phyloP scores from a whole-genome alignment of 164 flowering plant species.

The Taxillus chinensis region DNA sequence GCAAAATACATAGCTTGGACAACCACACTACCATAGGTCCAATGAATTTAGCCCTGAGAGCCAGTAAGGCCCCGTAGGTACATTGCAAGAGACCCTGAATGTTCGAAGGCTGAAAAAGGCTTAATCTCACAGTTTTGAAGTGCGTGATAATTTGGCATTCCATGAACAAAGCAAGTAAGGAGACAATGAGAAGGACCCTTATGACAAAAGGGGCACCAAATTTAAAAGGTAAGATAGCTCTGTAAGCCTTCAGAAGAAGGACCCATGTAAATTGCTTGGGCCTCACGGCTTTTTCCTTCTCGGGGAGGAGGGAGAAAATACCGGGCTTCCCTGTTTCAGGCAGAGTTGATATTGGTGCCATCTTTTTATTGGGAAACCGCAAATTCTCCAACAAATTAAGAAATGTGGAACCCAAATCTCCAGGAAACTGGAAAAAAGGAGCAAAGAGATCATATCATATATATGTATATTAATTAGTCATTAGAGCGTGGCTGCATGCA shows the following conservation, averaged over 20 bases:
- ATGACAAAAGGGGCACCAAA: slow-evolving; percentile 23
- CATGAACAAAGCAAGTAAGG: slow-evolving; percentile 31
- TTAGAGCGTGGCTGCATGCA: too few species aligned
- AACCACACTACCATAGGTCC: slow-evolving; percentile 36
- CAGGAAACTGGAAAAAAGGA: too few species aligned
- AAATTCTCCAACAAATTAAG: too few species aligned
- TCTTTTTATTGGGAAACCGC: slow-evolving; percentile 7
- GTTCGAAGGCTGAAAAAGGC: slow-evolving; percentile 36
- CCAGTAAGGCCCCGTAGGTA: slow-evolving; percentile 51
- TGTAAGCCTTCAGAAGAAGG: slow-evolving; percentile 45
- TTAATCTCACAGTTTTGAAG: slow-evolving; percentile 42
- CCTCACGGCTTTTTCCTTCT: slow-evolving; percentile 41
- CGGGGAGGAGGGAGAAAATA: slow-evolving; percentile 25
- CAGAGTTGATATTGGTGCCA: slow-evolving; percentile 46
- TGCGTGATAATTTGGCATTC: slow-evolving; percentile 41
- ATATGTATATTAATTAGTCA: too few species aligned
- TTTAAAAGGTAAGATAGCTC: slow-evolving; percentile 17
- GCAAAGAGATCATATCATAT: too few species aligned
- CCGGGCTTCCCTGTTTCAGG: slow-evolving; percentile 45
- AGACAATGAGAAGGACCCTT: slow-evolving; percentile 35
- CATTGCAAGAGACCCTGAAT: slow-evolving; percentile 34
- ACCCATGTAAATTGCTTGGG: slow-evolving; percentile 57
- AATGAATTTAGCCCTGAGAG: slow-evolving; percentile 48
- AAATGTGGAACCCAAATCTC: too few species aligned
- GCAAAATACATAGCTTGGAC: slow-evolving; percentile 47